Evolutionary conservation across 129 eudicot genomes (phyloP).

Genomic region (Daucus carota): DNA sequence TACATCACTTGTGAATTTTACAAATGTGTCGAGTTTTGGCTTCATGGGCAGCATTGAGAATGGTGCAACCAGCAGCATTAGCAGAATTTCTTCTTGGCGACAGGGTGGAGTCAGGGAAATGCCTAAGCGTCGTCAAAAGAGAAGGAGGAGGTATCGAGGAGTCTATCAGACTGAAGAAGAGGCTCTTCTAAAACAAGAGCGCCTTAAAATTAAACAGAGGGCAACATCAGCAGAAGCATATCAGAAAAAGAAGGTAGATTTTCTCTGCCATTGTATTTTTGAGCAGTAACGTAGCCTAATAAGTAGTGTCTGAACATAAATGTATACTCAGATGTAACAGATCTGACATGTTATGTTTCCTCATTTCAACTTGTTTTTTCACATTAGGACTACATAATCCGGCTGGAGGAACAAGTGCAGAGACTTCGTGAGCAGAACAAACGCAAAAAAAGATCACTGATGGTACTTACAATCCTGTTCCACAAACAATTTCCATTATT

Average conservation of each 20-base stretch:
- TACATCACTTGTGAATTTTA: background rate
- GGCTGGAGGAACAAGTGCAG: slow-evolving; percentile 8
- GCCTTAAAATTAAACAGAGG: slow-evolving; percentile 21
- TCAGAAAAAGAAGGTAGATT: slow-evolving; percentile 14
- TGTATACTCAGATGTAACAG: background rate
- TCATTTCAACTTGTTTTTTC: background rate
- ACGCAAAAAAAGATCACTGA: background rate
- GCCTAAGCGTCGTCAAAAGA: background rate
- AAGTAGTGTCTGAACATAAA: background rate
- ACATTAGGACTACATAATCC: slow-evolving; percentile 18
- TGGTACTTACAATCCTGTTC: background rate
- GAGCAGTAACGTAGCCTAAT: background rate
- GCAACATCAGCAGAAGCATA: slow-evolving; percentile 19
- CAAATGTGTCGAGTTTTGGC: background rate
- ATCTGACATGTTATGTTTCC: background rate
- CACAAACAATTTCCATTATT: background rate
- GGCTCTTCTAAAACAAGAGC: slow-evolving; percentile 15
- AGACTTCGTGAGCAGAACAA: slow-evolving; percentile 18
- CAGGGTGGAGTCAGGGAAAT: background rate
- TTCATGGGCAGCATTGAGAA: background rate
- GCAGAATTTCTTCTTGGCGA: background rate
- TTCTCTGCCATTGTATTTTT: background rate
- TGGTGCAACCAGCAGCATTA: background rate
- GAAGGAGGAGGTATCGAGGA: slow-evolving; percentile 25
- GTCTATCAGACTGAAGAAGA: slow-evolving; percentile 20